Conservation (phyloP, 345 rosid genomes). For the Microcos paniculata region DNA sequence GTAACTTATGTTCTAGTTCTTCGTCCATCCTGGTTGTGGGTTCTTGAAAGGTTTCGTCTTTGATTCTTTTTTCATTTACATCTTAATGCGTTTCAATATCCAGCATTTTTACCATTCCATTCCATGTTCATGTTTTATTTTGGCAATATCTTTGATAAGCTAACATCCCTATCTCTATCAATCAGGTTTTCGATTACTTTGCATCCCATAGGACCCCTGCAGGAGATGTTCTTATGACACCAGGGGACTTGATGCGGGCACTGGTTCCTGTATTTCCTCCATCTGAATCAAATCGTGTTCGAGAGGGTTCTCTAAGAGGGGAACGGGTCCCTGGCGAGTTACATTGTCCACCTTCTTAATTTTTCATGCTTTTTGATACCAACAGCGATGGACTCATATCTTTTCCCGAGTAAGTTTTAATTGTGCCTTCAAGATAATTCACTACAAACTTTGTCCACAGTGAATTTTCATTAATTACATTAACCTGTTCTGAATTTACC, state of each 20-base stretch:
- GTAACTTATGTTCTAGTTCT: too few relatives aligned
- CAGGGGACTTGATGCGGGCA: slow-evolving; percentile 74
- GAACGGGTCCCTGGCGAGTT: slow-evolving; percentile 43
- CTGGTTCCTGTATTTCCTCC: slow-evolving; percentile 81
- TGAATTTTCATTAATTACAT: not conserved
- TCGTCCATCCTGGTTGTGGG: too few relatives aligned
- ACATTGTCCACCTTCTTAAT: slow-evolving; percentile 52
- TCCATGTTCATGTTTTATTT: not conserved
- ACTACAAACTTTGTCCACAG: not conserved
- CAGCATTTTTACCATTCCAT: not conserved
- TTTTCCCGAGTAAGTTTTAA: slow-evolving; percentile 52
- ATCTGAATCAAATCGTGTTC: slow-evolving; percentile 47
- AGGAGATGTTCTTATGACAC: slow-evolving; percentile 61
- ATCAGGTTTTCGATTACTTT: slow-evolving; percentile 62
- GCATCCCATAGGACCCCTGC: slow-evolving; percentile 39
- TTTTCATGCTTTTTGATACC: slow-evolving; percentile 71
- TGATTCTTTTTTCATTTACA: not conserved
- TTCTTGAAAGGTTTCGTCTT: too few relatives aligned
- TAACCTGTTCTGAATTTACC: not conserved
- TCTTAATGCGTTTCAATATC: not conserved
- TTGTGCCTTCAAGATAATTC: not conserved
- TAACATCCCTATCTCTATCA: not conserved
- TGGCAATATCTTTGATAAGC: not conserved
- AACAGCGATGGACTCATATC: slow-evolving; percentile 63
- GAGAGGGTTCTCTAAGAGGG: slow-evolving; percentile 45